Conservation (phyloP, 2,329 filamentous ascomycete species). For the Talaromyces funiculosus region DNA sequence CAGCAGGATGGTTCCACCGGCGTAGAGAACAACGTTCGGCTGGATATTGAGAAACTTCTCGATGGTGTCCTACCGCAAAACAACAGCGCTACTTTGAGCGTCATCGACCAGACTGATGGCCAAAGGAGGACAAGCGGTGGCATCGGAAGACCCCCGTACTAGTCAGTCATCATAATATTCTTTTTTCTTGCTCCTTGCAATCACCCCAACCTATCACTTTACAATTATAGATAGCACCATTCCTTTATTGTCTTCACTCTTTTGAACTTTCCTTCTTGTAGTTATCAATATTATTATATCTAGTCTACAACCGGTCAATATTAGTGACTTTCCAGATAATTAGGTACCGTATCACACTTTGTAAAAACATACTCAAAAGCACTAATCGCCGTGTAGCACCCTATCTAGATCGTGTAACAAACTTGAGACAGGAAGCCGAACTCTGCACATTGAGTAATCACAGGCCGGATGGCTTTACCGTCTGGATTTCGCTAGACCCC, state of each 20-base stretch:
- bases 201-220: not conserved
- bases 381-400: too few relatives aligned
- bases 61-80: conserved; percentile 31
- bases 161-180: not conserved
- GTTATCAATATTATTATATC: not conserved
- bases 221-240: not conserved
- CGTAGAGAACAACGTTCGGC: conserved; percentile 12
- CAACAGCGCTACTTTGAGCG: conserved; percentile 13
- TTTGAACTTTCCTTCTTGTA: not conserved
- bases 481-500: too few relatives aligned
- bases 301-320: not conserved
- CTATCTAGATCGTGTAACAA: too few relatives aligned
- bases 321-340: not conserved
- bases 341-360: too few relatives aligned
- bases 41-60: conserved; percentile 33
- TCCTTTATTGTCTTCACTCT: not conserved
- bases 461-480: too few relatives aligned
- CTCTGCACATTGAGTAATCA: too few relatives aligned
- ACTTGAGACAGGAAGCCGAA: too few relatives aligned
- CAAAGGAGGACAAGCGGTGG: conserved; percentile 12
- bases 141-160: conserved; percentile 23
- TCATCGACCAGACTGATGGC: not conserved
- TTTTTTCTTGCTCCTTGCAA: not conserved
- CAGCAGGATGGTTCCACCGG: conserved; percentile 9
- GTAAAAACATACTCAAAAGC: too few relatives aligned